Evolutionary conservation across 345 rosid genomes (phyloP).

Genomic region (Moringa oleifera): DNA sequence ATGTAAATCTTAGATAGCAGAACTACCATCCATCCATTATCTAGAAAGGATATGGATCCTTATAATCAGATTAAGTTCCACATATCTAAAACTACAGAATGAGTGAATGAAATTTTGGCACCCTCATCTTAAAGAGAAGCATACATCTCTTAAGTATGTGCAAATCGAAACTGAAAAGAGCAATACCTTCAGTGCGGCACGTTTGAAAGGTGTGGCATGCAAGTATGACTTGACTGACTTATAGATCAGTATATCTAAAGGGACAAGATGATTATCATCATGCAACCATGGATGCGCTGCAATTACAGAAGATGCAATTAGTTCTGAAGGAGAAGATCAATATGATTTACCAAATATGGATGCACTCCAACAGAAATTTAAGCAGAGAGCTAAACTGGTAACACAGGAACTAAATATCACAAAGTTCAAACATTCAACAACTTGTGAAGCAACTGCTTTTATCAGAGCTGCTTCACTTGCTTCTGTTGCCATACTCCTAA

Average conservation of each 20-base stretch:
- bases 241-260: conserved; percentile 62
- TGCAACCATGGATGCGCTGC: conserved; percentile 79
- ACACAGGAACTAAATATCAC: no score
- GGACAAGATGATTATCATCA: conserved; percentile 40
- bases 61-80: no score
- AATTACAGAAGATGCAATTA: not conserved
- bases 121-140: not conserved
- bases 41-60: no score
- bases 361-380: no score
- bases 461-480: not conserved
- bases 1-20: no score
- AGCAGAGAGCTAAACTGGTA: no score
- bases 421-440: no score
- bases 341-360: no score
- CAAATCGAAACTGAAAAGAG: not conserved
- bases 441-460: not conserved
- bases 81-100: no score
- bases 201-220: conserved; percentile 67
- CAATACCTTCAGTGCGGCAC: conserved; percentile 67
- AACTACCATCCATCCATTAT: no score
- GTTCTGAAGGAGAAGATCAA: no score
- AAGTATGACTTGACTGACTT: conserved; percentile 68
- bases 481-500: not conserved
- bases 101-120: no score
- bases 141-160: not conserved